Evolutionary conservation across 345 rosid genomes (phyloP).

Genomic region (Hypericum perforatum): DNA sequence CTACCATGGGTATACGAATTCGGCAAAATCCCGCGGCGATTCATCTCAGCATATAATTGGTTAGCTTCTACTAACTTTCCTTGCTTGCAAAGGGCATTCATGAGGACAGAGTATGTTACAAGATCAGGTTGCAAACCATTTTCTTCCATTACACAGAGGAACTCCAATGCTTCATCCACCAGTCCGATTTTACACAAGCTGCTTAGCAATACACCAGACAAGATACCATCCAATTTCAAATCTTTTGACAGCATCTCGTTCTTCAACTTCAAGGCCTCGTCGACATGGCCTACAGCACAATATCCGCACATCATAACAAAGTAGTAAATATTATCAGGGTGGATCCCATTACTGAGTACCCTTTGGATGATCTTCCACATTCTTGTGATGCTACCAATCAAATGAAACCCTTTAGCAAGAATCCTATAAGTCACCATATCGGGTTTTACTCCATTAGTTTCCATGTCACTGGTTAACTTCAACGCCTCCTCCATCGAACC

Average conservation of each 20-base stretch:
- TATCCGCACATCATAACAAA: constrained; percentile 47
- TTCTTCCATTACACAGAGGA: constrained; percentile 43
- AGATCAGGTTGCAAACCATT: constrained; percentile 42
- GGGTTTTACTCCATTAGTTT: constrained; percentile 49
- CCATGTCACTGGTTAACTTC: constrained; percentile 45
- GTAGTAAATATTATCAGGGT: constrained; percentile 48
- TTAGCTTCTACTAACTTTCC: constrained; percentile 50
- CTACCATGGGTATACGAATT: constrained; percentile 35
- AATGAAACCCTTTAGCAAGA: constrained; percentile 52
- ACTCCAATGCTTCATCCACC: constrained; percentile 37
- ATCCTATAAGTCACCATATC: constrained; percentile 60
- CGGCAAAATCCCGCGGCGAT: constrained; percentile 32
- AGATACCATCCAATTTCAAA: constrained; percentile 32
- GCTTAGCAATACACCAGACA: constrained; percentile 45
- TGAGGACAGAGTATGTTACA: constrained; percentile 55
- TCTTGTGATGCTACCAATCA: constrained; percentile 39
- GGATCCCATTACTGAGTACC: constrained; percentile 39
- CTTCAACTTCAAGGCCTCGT: constrained; percentile 43
- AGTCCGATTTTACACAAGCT: constrained; percentile 57
- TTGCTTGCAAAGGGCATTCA: constrained; percentile 64
- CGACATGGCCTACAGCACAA: constrained; percentile 45
- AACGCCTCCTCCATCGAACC: constrained; percentile 70
- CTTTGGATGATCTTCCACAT: constrained; percentile 36
- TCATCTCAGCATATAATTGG: constrained; percentile 42
- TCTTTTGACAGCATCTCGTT: constrained; percentile 51